Percentiles rank a stretch among this genome's conserved stretches.
These are phyloP conservation scores for Kodamaea plutei DNA, from an alignment of 1,139 yeast species.

Conservation along the genomic window DNA sequence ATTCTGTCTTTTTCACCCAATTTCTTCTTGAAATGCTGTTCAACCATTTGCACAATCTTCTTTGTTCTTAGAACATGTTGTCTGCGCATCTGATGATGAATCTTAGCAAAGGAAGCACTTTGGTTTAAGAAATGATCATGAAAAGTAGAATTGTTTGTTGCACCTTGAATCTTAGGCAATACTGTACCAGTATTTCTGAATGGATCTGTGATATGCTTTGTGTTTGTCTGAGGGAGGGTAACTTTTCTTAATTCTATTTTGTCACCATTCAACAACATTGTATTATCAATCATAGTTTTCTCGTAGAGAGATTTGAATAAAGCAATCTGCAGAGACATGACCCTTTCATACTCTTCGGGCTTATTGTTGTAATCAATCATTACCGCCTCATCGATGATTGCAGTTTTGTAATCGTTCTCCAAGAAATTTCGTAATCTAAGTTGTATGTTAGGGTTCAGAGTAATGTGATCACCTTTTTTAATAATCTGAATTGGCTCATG, in stretches of 20 bases:
- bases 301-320: conserved; percentile 26
- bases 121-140: conserved; percentile 75
- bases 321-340: conserved; percentile 29
- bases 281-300: conserved; percentile 33
- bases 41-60: conserved; percentile 78
- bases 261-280: conserved; percentile 41
- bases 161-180: conserved; percentile 39
- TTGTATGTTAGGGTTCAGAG: conserved; percentile 28
- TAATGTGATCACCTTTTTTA: conserved; percentile 15
- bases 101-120: conserved; percentile 66
- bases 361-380: conserved; percentile 30
- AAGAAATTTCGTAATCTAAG: conserved; percentile 52
- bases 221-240: conserved; percentile 40
- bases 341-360: conserved; percentile 30
- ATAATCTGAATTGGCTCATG: conserved; percentile 29
- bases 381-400: conserved; percentile 39
- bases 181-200: conserved; percentile 36
- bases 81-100: conserved; percentile 64
- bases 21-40: conserved; percentile 78
- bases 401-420: conserved; percentile 40
- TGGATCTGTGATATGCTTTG: conserved; percentile 40
- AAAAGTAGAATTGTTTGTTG: conserved; percentile 47
- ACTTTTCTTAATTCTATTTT: conserved; percentile 43
- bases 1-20: conserved; percentile 87
- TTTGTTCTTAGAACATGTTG: conserved; percentile 66